Evolutionary conservation across 148 eudicot species (phyloP), one percentile per base, ranked within the genome.

Genomic region (Vaccinium macrocarpon): DNA sequence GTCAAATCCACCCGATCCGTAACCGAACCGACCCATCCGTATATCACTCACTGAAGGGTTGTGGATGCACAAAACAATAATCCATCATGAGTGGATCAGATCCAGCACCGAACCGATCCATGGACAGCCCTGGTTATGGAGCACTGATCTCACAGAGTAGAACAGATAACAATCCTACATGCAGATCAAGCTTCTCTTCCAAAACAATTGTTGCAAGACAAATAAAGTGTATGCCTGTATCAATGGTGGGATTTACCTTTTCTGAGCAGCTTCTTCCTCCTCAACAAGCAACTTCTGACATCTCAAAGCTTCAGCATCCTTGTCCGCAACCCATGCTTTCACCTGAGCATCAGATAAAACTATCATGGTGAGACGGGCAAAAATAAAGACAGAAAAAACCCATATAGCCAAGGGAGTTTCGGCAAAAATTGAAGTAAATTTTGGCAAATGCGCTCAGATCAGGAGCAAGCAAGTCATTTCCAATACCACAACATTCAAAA

Each of bases 251-350:
- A 86, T 49, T 19, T 86, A 95, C 99, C 95, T 94, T 86, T 88
- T 97, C 89, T 97, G 96, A 85, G 93, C 98, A 90, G 98, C 98
- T 90, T 97, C 99, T 87, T 94, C 99, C 91, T 97, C 99, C 84
- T 97, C 99, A 87, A 97, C 93, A 82, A 97, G 98, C 88, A 97
- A 87, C 85, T 97, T 93, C 87, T 95, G 98, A 84, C 93, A 92
- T 87, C 95, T 97, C 86, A 97, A 92, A 84, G 99, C 93, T 85
- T 95, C 98, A 76, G 94, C 99, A 78, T 97, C 98, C 91, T 93
- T 97, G 84, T 95, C 94, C 82, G 97, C 98, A 85, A 95, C 86
- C 93, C 98, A 97, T 83, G 96, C 98, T 87, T 89, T 95, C 49
- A 95, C 96, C 99, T 97, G 84, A 81, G 51, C 78, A 81, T n/a